Evolutionary conservation across 2,329 filamentous ascomycete genomes (phyloP).

Genomic region (Penicillium fuscoglaucum): DNA sequence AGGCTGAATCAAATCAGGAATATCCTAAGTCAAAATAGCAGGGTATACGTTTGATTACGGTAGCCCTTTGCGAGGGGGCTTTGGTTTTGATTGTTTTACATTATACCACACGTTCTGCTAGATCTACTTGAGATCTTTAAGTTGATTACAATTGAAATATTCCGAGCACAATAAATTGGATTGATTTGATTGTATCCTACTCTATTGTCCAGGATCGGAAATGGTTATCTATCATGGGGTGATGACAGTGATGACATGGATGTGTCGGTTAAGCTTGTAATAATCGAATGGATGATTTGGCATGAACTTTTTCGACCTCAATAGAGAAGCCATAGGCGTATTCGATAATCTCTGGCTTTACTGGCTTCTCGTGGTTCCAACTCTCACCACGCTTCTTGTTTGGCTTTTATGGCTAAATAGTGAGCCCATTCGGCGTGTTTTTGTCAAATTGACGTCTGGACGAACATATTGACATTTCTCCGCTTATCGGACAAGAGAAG

Average conservation of each 20-base stretch:
- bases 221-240: too few species aligned
- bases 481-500: not conserved
- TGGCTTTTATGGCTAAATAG: not conserved
- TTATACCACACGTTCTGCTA: not conserved
- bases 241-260: too few species aligned
- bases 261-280: not conserved
- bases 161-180: too few species aligned
- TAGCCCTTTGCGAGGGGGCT: not conserved
- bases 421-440: not conserved
- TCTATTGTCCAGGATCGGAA: too few species aligned
- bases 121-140: too few species aligned
- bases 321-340: not conserved
- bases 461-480: too few species aligned
- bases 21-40: not conserved
- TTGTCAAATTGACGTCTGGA: not conserved
- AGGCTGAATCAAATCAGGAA: not conserved
- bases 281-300: not conserved
- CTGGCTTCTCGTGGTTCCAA: too few species aligned
- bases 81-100: not conserved
- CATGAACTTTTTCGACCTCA: not conserved
- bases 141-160: too few species aligned
- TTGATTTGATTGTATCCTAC: too few species aligned
- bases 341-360: too few species aligned
- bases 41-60: not conserved
- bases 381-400: not conserved